Conservation (phyloP, 768 basidiomycete genomes). For the Tephrocybe sp. region DNA sequence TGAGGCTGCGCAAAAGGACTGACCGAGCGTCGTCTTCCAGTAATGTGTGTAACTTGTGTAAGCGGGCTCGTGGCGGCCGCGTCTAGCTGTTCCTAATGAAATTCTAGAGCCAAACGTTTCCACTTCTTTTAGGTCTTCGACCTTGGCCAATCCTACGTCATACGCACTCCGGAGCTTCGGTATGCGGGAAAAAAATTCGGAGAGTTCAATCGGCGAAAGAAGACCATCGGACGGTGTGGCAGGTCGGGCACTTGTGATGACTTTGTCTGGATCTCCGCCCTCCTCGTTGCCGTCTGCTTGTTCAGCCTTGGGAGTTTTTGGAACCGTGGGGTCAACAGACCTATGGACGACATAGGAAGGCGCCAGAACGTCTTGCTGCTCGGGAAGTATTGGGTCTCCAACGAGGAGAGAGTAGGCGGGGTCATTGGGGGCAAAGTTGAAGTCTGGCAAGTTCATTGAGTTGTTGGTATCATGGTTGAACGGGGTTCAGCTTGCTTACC, state of each 20-base stretch:
- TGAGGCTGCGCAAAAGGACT: constrained; percentile 8
- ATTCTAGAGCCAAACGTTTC: constrained; percentile 55
- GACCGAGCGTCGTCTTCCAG: constrained; percentile 83
- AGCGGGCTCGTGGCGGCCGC: constrained; percentile 71
- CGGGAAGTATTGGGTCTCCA: constrained; percentile 52
- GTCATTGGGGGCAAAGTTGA: constrained; percentile 86
- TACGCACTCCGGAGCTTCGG: constrained; percentile 65
- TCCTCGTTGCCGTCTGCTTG: constrained; percentile 48
- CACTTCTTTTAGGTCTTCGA: constrained; percentile 1
- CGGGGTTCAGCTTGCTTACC: constrained; percentile 42
- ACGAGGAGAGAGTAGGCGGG: constrained; percentile 79
- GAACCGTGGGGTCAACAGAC: constrained; percentile 64
- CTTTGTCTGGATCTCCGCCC: constrained; percentile 61
- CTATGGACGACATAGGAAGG: constrained; percentile 72
- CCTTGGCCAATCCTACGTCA: constrained; percentile 46
- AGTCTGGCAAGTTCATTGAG: constrained; percentile 53
- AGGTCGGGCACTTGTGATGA: constrained; percentile 73
- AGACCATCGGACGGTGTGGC: constrained; percentile 67
- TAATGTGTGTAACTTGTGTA: constrained; percentile 90
- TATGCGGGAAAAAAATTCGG: constrained; percentile 39
- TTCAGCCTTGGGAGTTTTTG: constrained; percentile 22
- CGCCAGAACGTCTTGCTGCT: constrained; percentile 52
- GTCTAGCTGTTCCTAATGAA: constrained; percentile 34
- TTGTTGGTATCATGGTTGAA: neutral
- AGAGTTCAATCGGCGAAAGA: constrained; percentile 58